Evolutionary conservation across 495 filamentous ascomycete species (phyloP), one percentile per base, ranked within the genome.

Genomic region (Aspergillus sclerotioniger): DNA sequence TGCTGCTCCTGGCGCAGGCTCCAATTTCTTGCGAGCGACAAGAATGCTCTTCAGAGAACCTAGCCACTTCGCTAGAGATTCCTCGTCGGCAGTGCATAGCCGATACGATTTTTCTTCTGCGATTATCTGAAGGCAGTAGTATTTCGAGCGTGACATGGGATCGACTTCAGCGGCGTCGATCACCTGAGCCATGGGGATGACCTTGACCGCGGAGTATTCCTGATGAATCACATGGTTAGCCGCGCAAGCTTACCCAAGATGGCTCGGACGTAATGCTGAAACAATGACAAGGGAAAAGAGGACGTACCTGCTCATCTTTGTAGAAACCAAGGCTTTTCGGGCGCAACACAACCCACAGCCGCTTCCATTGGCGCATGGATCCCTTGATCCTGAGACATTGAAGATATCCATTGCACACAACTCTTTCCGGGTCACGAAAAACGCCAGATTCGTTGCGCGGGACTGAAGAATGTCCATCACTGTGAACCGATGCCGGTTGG

Each of bases 161-260:
- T 98, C 90, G 51, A 96, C 89, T 55, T 98, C 94, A 29, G 96
- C 91, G 20, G 90, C 94, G 64, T 96, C 89, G 66, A 98, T 88
- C 57, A 98, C 85, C 41, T 82, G 85, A 6, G 84, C 78, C 64
- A 97, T 82, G 3, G 88, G 86, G 46, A 97, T 78, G 63, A 98
- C 87, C 53, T 92, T 87, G 57, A 88, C 75, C 3, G 93, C 90
- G 16, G 89, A 88, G 69, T 97, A 97, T 75, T 98, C 94, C 71
- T 67, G 47, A 13, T 2, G 1, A 5, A n/a, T 25, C 25, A 25
- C 25, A 25, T 12, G 4, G 47, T 50, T 32, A 50, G 25, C 8
- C 47, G 17, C 12, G 8, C 17, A 9, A 28, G 29, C 10, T n/a
- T 5, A 29, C 19, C 13, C 9, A 25, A 25, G 25, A 25, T 25